Base-by-base conservation (phyloP, 2,329 filamentous ascomycete species). In the Pseudopyrenochaeta lycopersici region DNA sequence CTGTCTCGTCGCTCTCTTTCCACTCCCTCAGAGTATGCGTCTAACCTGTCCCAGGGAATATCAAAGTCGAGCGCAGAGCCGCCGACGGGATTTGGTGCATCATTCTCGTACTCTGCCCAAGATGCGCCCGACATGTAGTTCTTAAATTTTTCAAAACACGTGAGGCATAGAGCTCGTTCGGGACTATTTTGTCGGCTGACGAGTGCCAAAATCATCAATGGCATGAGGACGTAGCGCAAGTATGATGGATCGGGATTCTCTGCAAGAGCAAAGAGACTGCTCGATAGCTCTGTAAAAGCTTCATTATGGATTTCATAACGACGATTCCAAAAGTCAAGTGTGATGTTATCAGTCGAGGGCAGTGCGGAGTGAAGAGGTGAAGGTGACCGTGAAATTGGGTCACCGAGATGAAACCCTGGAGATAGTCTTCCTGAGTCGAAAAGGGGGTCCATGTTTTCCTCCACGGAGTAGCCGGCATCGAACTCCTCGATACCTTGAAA, bases 1-100 rank as follows among this genome's bases (percentile, higher is more conserved):
- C 11, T 49, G 12, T 49, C 39, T 14, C 29, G 27, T 31, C 40
- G 33, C n/a, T 56, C 31, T 21, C 20, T 30, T 32, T 63, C 57
- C 5, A 43, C 15, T 1, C 30, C 32, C 2, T 54, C 47, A 1
- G 62, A 63, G 40, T 52, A 67, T 5, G 50, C 54, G 46, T 68
- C 63, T 11, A 68, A 55, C 11, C 46, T 58, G 9, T 63, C 62
- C 63, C 63, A 68, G n/a, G 63, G 56, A 31, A 68, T 66, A 12
- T 62, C 50, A 10, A 65, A 48, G 0, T 55, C 42, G 3, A 67
- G 43, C 3, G 55, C 12, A 15, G 57, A 49, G 7, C 57, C 58
- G 7, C 54, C 60, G 27, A 51, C 48, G 10, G 60, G 52, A 29
- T 47, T 54, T 10, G 47, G 17, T 18, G 46, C 33, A 21, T 39